Base-by-base conservation (phyloP, 2,329 filamentous ascomycete genomes). In the Epichloe gansuensis region DNA sequence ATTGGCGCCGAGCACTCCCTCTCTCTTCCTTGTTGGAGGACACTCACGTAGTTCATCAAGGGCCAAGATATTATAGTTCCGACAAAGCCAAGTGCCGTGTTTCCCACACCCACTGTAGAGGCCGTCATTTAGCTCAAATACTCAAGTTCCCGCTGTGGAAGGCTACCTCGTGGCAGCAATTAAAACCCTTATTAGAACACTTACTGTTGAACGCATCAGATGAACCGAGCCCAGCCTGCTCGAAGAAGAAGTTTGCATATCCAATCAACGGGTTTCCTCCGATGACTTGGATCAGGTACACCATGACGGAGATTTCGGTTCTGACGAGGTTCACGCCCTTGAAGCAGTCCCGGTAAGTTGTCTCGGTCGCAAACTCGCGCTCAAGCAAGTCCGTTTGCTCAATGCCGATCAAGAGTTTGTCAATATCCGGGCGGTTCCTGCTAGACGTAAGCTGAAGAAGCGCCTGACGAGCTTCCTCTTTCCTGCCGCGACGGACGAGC, bases 271-370 rank as follows among this genome's bases (percentile, higher is more conserved):
- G 80, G 56, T 81, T 80, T 25, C 82, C 81, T 50, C 76, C 79
- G 2, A 85, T 68, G 21, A 83, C 82, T 60, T 86, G 82, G 3
- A 81, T 81, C 3, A 78, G 75, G 70, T 82, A 85, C 6, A 82
- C 79, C 63, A 82, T 81, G 55, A 72, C 70, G 4, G 75, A 72
- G 37, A 80, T 78, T 60, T 80, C 77, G 0, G 77, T 80, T 21
- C 77, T 72, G n/a, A 75, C 69, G 17, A 72, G 60, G 54, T 77
- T 76, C 41, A 69, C 66, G 1, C 72, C 73, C 44, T 65, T 71
- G 58, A 80, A 72, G 47, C 75, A 78, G 54, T 80, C 76, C 25
- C 64, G 17, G 56, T 79, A 80, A 1, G 68, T 73, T 34, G 72
- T 74, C 0, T 73, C 73, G 2, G 70, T 68, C 52, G 75, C 70